Evolutionary conservation across 2,329 filamentous ascomycete genomes (phyloP).

Genomic region (Tolypocladium endophyticum): DNA sequence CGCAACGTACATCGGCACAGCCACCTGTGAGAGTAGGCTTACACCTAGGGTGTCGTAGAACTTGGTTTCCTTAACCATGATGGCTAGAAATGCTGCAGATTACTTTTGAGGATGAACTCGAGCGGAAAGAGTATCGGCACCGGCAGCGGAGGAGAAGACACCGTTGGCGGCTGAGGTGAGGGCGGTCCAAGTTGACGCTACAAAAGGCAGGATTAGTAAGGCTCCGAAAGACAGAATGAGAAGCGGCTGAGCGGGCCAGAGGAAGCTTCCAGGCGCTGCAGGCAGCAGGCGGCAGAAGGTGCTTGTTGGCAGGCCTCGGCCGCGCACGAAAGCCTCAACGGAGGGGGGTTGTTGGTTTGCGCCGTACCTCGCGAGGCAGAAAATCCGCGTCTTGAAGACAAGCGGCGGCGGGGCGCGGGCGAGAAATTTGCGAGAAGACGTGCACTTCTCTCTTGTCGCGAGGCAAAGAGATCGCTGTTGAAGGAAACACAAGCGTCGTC

Average conservation of each 20-base stretch:
- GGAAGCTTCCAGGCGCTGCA: constrained; percentile 3
- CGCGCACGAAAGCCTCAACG: not conserved
- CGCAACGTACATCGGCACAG: too few species aligned
- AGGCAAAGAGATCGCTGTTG: not conserved
- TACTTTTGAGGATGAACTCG: constrained; percentile 3
- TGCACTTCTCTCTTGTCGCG: not conserved
- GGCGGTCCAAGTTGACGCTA: not conserved
- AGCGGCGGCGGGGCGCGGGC: not conserved
- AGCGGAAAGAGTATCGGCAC: constrained; percentile 3
- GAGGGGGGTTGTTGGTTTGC: not conserved
- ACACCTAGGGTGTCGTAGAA: constrained; percentile 72
- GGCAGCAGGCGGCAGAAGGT: not conserved
- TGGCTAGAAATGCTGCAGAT: constrained; percentile 19
- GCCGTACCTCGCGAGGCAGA: constrained; percentile 1
- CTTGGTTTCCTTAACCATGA: constrained; percentile 71
- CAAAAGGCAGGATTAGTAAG: not conserved
- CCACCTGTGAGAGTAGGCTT: constrained; percentile 23
- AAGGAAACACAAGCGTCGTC: not conserved
- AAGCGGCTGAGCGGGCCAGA: not conserved
- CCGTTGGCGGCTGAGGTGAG: not conserved
- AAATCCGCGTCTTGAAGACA: not conserved
- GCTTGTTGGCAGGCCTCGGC: not conserved
- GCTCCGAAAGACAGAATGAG: not conserved
- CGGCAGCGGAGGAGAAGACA: not conserved
- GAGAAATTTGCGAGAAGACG: constrained; percentile 2